A percentile compares a stretch with the other conserved stretches of the same genome.
Evolutionary conservation across 2,329 filamentous ascomycete genomes (phyloP).

Genomic region (Septoria petroselini): DNA sequence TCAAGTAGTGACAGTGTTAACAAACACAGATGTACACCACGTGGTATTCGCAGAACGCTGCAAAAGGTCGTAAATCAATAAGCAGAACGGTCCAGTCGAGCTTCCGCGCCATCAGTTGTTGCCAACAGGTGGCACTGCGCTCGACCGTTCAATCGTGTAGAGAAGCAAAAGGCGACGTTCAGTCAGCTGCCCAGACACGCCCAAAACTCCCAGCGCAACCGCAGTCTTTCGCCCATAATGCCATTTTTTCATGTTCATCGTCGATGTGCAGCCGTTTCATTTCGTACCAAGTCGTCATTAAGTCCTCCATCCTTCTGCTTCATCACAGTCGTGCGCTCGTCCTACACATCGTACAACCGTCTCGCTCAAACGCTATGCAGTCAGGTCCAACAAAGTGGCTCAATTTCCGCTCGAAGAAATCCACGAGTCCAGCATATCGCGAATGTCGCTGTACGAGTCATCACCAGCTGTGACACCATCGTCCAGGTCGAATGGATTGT

Average conservation of each 20-base stretch:
- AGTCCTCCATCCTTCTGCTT: slow-evolving; percentile 13
- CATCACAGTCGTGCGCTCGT: slow-evolving; percentile 16
- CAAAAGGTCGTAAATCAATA: slow-evolving; percentile 6
- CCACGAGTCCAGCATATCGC: slow-evolving; percentile 29
- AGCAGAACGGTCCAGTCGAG: neutral
- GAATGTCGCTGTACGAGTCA: slow-evolving; percentile 25
- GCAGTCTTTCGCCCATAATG: slow-evolving; percentile 8
- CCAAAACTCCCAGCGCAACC: slow-evolving; percentile 5
- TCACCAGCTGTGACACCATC: slow-evolving; percentile 21
- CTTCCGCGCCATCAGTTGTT: neutral
- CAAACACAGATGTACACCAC: neutral
- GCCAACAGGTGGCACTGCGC: neutral
- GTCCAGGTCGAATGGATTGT: slow-evolving; percentile 46
- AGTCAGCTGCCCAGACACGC: neutral
- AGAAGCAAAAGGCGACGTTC: slow-evolving; percentile 2
- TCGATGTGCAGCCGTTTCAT: slow-evolving; percentile 12
- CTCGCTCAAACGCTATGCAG: slow-evolving; percentile 9
- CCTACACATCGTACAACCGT: slow-evolving; percentile 11
- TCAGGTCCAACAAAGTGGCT: slow-evolving; percentile 8
- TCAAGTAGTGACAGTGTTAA: neutral
- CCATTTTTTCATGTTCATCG: slow-evolving; percentile 8
- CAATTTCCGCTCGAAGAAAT: slow-evolving; percentile 20
- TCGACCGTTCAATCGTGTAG: slow-evolving; percentile 2
- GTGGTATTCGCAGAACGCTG: slow-evolving; percentile 4
- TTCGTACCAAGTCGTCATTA: slow-evolving; percentile 21